Evolutionary conservation across 768 basidiomycete genomes (phyloP).

Genomic region (Pholiota conissans): DNA sequence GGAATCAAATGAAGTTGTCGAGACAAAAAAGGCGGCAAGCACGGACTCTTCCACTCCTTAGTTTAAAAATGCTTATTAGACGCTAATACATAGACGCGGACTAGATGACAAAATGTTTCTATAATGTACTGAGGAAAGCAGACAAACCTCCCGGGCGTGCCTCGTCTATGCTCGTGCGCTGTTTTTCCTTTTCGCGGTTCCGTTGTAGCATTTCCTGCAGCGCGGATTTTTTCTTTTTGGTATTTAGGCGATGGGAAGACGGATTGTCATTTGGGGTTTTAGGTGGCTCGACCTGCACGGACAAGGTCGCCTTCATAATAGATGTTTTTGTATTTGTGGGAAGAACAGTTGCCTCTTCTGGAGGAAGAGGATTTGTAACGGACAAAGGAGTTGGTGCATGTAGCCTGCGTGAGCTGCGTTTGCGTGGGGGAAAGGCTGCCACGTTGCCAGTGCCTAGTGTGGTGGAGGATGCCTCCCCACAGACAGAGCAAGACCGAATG

Average conservation of each 20-base stretch:
- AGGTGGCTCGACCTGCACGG: slow-evolving; percentile 1
- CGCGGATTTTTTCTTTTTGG: slow-evolving; percentile 51
- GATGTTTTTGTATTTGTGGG: neutral
- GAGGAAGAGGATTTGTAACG: neutral
- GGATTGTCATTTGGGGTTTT: slow-evolving; percentile 5
- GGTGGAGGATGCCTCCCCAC: slow-evolving; percentile 24
- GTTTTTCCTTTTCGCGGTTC: slow-evolving; percentile 54
- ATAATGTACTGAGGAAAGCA: slow-evolving; percentile 50
- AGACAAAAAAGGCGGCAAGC: neutral
- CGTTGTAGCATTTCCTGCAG: slow-evolving; percentile 65
- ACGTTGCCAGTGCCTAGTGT: slow-evolving; percentile 19
- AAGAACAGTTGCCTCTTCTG: neutral
- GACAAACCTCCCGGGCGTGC: slow-evolving; percentile 43
- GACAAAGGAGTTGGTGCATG: neutral
- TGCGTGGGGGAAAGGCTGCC: slow-evolving; percentile 16
- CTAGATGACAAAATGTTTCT: neutral
- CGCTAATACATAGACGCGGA: neutral
- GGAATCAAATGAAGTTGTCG: neutral
- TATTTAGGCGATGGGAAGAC: slow-evolving; percentile 25
- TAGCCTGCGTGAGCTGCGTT: neutral
- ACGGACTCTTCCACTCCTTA: neutral
- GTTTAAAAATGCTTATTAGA: neutral
- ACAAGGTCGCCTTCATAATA: neutral
- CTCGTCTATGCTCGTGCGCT: slow-evolving; percentile 27
- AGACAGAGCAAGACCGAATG: slow-evolving; percentile 28